Evolutionary conservation across 2,329 filamentous ascomycete species (phyloP).

Genomic region (Botryotinia globosa): DNA sequence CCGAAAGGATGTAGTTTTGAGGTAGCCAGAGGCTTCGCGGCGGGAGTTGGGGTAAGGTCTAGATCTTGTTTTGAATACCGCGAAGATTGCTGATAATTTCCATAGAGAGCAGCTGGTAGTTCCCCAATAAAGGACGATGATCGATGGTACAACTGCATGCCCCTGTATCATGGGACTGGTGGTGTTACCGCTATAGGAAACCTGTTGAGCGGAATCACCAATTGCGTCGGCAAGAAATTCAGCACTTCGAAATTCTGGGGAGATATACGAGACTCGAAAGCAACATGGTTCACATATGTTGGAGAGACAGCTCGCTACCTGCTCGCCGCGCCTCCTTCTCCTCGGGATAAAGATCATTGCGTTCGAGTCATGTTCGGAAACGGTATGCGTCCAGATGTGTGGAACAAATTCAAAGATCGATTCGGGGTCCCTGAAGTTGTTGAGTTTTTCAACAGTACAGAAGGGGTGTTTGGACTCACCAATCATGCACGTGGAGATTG

Average conservation of each 20-base stretch:
- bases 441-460: slow-evolving; percentile 78
- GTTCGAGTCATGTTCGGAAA: slow-evolving; percentile 63
- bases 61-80: background rate
- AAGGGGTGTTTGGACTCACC: slow-evolving; percentile 63
- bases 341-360: slow-evolving; percentile 57
- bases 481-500: slow-evolving; percentile 62
- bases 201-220: slow-evolving; percentile 46
- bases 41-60: slow-evolving; percentile 30
- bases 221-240: slow-evolving; percentile 66
- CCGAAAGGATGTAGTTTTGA: slow-evolving; percentile 69
- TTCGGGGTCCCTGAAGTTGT: slow-evolving; percentile 61
- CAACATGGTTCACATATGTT: slow-evolving; percentile 74
- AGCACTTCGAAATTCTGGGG: slow-evolving; percentile 68
- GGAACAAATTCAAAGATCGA: slow-evolving; percentile 59
- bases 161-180: slow-evolving; percentile 41
- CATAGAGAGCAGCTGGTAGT: background rate
- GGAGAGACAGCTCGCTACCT: slow-evolving; percentile 75
- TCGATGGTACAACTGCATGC: slow-evolving; percentile 67
- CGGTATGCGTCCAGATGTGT: slow-evolving; percentile 66
- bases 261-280: slow-evolving; percentile 64
- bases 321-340: slow-evolving; percentile 62
- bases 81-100: background rate
- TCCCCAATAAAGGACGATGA: slow-evolving; percentile 42
- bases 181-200: slow-evolving; percentile 35
- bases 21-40: slow-evolving; percentile 43